A percentile compares a stretch with the other conserved stretches of the same genome.
Conservation (phyloP, 345 rosid genomes). For the Diplotaxis tenuifolia region DNA sequence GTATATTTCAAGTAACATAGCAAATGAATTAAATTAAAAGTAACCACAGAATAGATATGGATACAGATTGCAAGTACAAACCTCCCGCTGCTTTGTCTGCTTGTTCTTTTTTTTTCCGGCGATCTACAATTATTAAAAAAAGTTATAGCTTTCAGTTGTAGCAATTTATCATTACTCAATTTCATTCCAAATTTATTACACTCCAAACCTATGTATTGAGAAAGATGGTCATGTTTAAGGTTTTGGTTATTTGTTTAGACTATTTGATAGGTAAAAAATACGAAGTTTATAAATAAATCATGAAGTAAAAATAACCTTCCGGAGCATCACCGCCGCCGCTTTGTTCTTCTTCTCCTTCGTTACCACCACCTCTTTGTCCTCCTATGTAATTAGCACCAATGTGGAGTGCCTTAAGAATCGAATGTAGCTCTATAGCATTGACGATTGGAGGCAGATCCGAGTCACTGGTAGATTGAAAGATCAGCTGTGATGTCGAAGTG, state of each 20-base stretch:
- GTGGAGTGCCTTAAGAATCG: not conserved
- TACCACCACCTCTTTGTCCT: not conserved
- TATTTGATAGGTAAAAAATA: not conserved
- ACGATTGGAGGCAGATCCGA: slow-evolving; percentile 1
- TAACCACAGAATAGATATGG: not conserved
- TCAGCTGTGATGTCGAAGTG: not conserved
- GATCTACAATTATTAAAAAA: not conserved
- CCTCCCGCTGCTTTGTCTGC: not conserved
- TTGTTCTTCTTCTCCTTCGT: not conserved
- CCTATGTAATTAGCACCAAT: no score
- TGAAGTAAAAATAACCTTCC: not conserved
- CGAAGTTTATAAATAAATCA: not conserved
- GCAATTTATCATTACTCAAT: not conserved
- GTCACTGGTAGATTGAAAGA: not conserved
- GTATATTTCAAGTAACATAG: not conserved
- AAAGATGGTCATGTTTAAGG: not conserved
- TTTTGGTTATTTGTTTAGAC: not conserved
- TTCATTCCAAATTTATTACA: not conserved
- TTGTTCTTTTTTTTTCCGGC: not conserved
- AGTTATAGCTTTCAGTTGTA: not conserved
- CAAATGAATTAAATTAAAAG: not conserved
- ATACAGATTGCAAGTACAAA: not conserved
- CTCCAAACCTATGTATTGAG: not conserved
- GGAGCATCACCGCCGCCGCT: not conserved
- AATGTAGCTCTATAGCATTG: slow-evolving; percentile 14